Evolutionary conservation across 129 eudicot genomes (phyloP).

Genomic region (Escallonia herrerae): DNA sequence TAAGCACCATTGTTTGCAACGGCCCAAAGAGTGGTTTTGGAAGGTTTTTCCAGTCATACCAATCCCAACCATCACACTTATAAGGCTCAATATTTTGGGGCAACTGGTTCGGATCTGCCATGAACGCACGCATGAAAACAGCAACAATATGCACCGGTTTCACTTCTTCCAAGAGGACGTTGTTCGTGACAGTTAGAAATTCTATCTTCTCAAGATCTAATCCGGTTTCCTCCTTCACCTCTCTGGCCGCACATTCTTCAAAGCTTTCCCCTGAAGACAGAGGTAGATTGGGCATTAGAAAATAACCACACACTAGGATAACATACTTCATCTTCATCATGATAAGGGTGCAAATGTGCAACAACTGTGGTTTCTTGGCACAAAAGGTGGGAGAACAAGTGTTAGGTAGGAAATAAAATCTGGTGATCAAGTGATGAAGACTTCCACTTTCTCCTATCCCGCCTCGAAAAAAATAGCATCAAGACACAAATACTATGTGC

Average conservation of each 20-base stretch:
- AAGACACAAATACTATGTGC: no score
- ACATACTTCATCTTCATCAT: no score
- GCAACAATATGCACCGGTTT: conserved; percentile 47
- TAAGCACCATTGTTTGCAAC: conserved; percentile 37
- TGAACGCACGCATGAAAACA: conserved; percentile 54
- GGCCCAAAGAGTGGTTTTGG: conserved; percentile 70
- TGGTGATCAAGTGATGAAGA: no score
- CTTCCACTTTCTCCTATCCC: no score
- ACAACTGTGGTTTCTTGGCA: no score
- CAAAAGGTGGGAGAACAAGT: no score
- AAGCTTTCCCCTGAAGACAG: conserved; percentile 59
- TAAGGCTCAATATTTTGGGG: conserved; percentile 79
- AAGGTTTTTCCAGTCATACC: conserved; percentile 70
- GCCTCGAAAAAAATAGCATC: no score
- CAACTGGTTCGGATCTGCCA: conserved; percentile 38
- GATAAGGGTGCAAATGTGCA: no score
- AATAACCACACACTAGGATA: no score
- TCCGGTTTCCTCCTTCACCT: conserved; percentile 88
- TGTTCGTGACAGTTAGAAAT: conserved; percentile 50
- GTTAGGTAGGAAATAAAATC: no score
- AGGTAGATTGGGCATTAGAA: not conserved
- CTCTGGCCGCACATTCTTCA: conserved; percentile 92
- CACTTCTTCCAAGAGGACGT: conserved; percentile 31
- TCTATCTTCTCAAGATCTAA: conserved; percentile 43
- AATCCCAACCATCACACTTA: conserved; percentile 88